Percentiles rank a stretch among this genome's conserved stretches.
Conservation (phyloP, 805 yeast genomes). For the Sporopachydermia quercuum region DNA sequence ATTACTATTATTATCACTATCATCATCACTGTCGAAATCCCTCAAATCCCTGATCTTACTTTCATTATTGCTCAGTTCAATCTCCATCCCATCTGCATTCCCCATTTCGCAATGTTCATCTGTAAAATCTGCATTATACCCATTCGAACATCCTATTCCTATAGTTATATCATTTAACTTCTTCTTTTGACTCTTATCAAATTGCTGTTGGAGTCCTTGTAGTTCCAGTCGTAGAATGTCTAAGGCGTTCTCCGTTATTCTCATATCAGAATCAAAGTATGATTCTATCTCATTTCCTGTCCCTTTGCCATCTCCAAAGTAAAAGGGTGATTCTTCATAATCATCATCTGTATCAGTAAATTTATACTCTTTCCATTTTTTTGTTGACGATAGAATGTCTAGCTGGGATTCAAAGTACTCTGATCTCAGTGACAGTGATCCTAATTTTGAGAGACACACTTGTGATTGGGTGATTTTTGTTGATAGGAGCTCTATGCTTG, state of each 20-base stretch:
- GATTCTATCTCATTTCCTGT: not conserved
- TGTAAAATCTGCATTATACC: no score
- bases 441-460: not conserved
- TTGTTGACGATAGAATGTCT: not conserved
- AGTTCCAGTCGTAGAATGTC: not conserved
- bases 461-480: not conserved
- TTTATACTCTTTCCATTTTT: not conserved
- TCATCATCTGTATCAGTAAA: not conserved
- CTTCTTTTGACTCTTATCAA: not conserved
- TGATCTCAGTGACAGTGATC: not conserved
- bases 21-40: no score
- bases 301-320: not conserved
- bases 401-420: not conserved
- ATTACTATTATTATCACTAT: conserved; percentile 2
- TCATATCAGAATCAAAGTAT: not conserved
- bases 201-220: not conserved
- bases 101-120: no score
- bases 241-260: conserved; percentile 1
- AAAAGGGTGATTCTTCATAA: not conserved
- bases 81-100: no score
- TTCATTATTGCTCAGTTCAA: no score
- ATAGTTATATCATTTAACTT: not conserved
- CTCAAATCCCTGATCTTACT: no score
- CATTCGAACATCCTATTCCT: no score
- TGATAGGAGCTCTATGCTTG: not conserved